These are phyloP conservation scores for Mycena belliarum DNA, from an alignment of 768 basidiomycete genomes.

Conservation along the genomic window DNA sequence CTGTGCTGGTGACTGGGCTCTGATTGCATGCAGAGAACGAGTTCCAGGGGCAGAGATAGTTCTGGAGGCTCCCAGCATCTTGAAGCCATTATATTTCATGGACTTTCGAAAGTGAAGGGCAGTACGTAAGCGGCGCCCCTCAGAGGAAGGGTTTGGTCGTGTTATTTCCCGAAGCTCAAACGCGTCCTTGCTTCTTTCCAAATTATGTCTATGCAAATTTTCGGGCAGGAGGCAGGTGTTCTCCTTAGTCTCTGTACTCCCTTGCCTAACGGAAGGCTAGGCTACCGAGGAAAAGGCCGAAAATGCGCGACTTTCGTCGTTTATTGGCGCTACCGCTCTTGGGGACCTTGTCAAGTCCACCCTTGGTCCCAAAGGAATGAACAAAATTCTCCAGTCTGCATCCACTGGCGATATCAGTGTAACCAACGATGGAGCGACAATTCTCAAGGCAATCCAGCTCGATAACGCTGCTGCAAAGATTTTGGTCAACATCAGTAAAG, in stretches of 20 bases:
- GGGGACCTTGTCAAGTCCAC: conserved; percentile 99
- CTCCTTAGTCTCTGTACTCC: background rate
- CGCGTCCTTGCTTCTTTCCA: conserved; percentile 8
- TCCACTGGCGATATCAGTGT: conserved; percentile 93
- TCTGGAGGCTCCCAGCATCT: conserved; percentile 7
- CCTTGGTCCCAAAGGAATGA: conserved; percentile 99
- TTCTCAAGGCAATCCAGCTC: conserved; percentile 94
- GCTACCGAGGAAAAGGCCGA: conserved; percentile 95
- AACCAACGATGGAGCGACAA: conserved; percentile 98
- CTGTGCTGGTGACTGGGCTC: background rate
- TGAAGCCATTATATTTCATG: conserved; percentile 8
- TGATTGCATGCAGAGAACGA: conserved; percentile 10
- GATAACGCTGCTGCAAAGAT: conserved; percentile 99
- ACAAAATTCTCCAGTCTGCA: conserved; percentile 95
- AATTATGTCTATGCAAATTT: conserved; percentile 71
- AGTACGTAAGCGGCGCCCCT: too few species aligned
- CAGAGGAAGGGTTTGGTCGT: too few species aligned
- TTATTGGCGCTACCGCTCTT: conserved; percentile 94
- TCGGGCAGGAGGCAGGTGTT: conserved; percentile 55
- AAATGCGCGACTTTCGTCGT: conserved; percentile 96
- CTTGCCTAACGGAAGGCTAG: conserved; percentile 36
- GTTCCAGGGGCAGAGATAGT: conserved; percentile 4
- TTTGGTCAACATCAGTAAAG: conserved; percentile 98
- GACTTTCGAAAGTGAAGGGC: background rate
- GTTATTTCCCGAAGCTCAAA: background rate